Percentiles rank a stretch among this genome's conserved stretches.
These are phyloP conservation scores for Blastocystis sp. DNA, from an alignment of 352 stramenopile genomes.

Conservation along the genomic window DNA sequence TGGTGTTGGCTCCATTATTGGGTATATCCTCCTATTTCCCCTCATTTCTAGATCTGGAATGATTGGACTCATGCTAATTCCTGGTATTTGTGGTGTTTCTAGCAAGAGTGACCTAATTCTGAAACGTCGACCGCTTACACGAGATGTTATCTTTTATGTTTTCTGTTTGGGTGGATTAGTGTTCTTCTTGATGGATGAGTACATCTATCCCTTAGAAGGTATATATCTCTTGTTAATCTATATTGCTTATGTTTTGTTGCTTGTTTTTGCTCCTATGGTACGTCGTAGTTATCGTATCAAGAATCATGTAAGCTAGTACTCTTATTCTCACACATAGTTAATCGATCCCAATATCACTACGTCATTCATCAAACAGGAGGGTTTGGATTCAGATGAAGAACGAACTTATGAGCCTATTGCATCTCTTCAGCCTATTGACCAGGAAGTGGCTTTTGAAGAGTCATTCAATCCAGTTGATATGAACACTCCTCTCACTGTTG, in stretches of 20 bases:
- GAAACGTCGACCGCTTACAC: slow-evolving; percentile 59
- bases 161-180: slow-evolving; percentile 52
- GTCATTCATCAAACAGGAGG: slow-evolving; percentile 34
- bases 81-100: slow-evolving; percentile 45
- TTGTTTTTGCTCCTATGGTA: slow-evolving; percentile 56
- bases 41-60: slow-evolving; percentile 10
- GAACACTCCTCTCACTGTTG: not conserved
- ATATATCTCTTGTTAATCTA: slow-evolving; percentile 54
- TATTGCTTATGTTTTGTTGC: slow-evolving; percentile 36
- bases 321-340: not conserved
- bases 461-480: slow-evolving; percentile 7
- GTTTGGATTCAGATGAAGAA: slow-evolving; percentile 41
- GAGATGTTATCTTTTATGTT: slow-evolving; percentile 62
- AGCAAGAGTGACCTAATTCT: slow-evolving; percentile 54
- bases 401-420: slow-evolving; percentile 24
- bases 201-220: slow-evolving; percentile 53
- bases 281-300: slow-evolving; percentile 49
- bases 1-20: slow-evolving; percentile 61
- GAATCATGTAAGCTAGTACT: not conserved
- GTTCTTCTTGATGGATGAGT: slow-evolving; percentile 33
- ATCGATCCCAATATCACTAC: slow-evolving; percentile 48
- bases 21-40: not conserved
- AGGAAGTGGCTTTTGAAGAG: not conserved
- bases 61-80: slow-evolving; percentile 48
- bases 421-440: not conserved